phyloP scores from a whole-genome alignment of 164 flowering plant genomes.

The Magnolia sinica region DNA sequence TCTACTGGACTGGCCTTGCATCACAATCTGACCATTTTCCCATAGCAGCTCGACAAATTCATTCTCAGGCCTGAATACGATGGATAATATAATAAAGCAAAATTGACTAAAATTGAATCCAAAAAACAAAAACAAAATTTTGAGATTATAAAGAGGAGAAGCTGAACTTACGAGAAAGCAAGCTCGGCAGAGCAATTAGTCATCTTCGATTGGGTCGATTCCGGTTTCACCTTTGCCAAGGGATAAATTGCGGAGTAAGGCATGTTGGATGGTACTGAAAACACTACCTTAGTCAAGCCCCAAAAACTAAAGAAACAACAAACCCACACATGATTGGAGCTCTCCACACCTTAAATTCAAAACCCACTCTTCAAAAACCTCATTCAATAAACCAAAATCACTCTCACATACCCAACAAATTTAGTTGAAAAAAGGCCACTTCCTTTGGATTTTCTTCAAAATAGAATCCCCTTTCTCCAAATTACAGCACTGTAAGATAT shows the following conservation, averaged over 20 bases:
- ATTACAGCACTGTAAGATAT: constrained; percentile 1
- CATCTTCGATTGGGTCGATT: constrained; percentile 37
- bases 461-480: background rate
- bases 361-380: background rate
- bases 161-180: constrained; percentile 43
- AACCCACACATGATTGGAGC: constrained; percentile 15
- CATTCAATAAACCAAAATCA: background rate
- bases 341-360: constrained; percentile 1
- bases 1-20: constrained; percentile 71
- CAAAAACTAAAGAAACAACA: constrained; percentile 2
- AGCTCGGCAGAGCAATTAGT: constrained; percentile 32
- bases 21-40: constrained; percentile 78
- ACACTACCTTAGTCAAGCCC: constrained; percentile 16
- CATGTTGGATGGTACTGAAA: constrained; percentile 33
- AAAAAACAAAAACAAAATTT: background rate
- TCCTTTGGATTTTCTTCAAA: background rate
- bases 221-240: constrained; percentile 47
- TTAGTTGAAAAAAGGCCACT: background rate
- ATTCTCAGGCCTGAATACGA: constrained; percentile 50
- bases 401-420: background rate
- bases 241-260: constrained; percentile 56
- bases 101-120: background rate
- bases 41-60: constrained; percentile 77
- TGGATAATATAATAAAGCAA: constrained; percentile 1
- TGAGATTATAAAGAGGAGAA: background rate